A percentile compares a stretch with the other conserved stretches of the same genome.
Evolutionary conservation across 2,329 filamentous ascomycete species (phyloP).

Genomic region (Xylariales sp.): DNA sequence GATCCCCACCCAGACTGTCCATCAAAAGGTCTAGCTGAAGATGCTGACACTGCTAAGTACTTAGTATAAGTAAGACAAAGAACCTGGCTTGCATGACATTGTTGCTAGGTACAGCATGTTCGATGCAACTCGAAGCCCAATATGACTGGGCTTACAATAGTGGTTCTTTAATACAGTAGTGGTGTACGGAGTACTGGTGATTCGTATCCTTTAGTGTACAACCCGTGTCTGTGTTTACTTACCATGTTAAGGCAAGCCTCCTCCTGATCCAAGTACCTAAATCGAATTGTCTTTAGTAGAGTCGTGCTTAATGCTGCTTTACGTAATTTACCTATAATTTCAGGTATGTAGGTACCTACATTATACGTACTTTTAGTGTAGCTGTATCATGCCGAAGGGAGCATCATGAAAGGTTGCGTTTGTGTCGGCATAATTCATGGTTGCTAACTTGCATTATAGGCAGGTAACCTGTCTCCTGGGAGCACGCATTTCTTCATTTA

Average conservation of each 20-base stretch:
- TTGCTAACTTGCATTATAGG: background rate
- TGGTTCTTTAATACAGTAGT: background rate
- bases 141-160: constrained; percentile 12
- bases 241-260: background rate
- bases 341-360: constrained; percentile 7
- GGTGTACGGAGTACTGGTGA: background rate
- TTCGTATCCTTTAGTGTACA: too few relatives aligned
- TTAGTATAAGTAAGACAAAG: constrained; percentile 21
- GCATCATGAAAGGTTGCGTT: constrained; percentile 15
- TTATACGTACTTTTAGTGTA: background rate
- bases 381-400: constrained; percentile 13
- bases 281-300: background rate
- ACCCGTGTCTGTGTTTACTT: background rate
- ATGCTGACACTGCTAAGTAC: background rate
- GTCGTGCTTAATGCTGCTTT: background rate
- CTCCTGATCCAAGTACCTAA: background rate
- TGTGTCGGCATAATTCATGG: constrained; percentile 16
- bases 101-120: constrained; percentile 17
- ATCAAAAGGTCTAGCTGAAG: constrained; percentile 8
- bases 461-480: background rate
- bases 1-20: background rate
- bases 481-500: background rate
- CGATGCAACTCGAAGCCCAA: constrained; percentile 7
- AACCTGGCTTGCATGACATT: constrained; percentile 19
- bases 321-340: constrained; percentile 2